A percentile compares a stretch with the other conserved stretches of the same genome.
phyloP scores from a whole-genome alignment of 345 rosid genomes.

The Psidium friedrichsthalianum region DNA sequence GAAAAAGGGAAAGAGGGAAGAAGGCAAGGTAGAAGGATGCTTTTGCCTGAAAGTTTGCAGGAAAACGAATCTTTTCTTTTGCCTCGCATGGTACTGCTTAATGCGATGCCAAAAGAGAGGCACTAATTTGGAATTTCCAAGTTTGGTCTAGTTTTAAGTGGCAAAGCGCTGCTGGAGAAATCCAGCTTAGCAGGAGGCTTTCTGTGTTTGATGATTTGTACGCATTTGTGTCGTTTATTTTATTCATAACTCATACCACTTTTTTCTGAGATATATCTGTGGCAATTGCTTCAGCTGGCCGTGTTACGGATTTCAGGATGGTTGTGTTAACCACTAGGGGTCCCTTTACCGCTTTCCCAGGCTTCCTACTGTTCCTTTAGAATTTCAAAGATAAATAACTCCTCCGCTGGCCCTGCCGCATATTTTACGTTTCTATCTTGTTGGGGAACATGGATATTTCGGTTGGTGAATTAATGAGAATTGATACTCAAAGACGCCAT shows the following conservation, averaged over 20 bases:
- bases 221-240: not conserved
- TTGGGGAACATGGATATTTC: no score
- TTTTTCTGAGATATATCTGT: not conserved
- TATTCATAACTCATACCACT: not conserved
- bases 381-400: not conserved
- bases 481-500: no score
- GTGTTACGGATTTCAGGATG: not conserved
- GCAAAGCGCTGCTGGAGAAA: not conserved
- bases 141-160: not conserved
- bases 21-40: no score
- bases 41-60: not conserved
- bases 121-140: not conserved
- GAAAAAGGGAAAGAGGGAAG: no score
- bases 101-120: not conserved
- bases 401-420: not conserved
- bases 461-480: no score
- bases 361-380: not conserved
- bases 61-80: no score
- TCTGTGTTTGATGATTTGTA: not conserved
- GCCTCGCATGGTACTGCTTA: not conserved
- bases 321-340: not conserved
- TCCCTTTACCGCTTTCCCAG: not conserved
- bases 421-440: not conserved
- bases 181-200: not conserved
- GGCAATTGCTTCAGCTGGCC: not conserved